Percentiles rank a stretch among this genome's conserved stretches.
Conservation (phyloP, 768 basidiomycete species). For the Termitomyces sp. region DNA sequence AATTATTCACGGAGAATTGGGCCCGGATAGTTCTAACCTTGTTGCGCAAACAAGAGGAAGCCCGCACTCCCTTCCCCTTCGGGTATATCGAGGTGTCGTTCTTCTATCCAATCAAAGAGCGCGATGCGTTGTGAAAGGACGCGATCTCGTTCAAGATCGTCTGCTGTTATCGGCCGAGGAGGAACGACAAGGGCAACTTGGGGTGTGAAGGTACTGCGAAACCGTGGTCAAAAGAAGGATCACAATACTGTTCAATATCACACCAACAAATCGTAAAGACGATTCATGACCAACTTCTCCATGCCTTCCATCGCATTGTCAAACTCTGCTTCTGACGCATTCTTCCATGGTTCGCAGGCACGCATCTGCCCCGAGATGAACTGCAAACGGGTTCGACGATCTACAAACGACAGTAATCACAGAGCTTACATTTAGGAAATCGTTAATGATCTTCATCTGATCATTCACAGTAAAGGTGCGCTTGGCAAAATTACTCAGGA, state of each 20-base stretch:
- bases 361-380: conserved; percentile 91
- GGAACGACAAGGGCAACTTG: conserved; percentile 62
- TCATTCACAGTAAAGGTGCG: conserved; percentile 88
- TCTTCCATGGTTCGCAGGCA: conserved; percentile 77
- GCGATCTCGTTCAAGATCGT: conserved; percentile 95
- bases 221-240: not conserved
- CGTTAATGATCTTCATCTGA: conserved; percentile 92
- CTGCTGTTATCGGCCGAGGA: conserved; percentile 77
- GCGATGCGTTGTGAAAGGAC: conserved; percentile 86
- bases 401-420: not conserved
- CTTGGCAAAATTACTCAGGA: conserved; percentile 90
- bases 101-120: conserved; percentile 87
- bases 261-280: conserved; percentile 89
- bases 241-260: not conserved
- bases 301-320: conserved; percentile 98
- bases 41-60: conserved; percentile 84
- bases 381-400: conserved; percentile 30
- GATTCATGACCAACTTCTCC: conserved; percentile 99
- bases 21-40: conserved; percentile 46
- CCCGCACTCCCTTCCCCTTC: conserved; percentile 69
- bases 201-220: conserved; percentile 83
- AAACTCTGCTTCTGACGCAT: conserved; percentile 75
- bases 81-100: conserved; percentile 87
- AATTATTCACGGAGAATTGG: not conserved
- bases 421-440: conserved; percentile 74